Evolutionary conservation across 2,329 filamentous ascomycete species (phyloP).

Genomic region (Meredithiella fracta): DNA sequence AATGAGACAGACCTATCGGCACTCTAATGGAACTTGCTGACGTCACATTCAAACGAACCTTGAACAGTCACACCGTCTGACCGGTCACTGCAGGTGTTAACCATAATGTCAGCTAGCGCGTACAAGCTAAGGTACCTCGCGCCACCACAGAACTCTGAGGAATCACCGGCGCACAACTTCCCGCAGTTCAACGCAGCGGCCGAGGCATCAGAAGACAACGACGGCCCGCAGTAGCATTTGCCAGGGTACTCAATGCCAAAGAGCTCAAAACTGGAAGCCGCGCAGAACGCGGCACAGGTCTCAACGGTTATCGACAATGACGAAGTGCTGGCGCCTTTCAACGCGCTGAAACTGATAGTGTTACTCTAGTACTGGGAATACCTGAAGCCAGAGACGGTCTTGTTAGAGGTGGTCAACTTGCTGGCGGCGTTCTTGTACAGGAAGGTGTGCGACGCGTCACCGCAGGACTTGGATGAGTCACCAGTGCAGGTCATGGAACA

Average conservation of each 20-base stretch:
- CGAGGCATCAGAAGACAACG: conserved; percentile 18
- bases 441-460: conserved; percentile 15
- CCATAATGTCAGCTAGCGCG: conserved; percentile 28
- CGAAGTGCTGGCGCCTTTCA: conserved; percentile 19
- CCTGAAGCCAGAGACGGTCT: conserved; percentile 19
- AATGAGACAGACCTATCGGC: neutral
- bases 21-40: neutral
- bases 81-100: conserved; percentile 5
- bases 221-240: conserved; percentile 25
- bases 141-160: conserved; percentile 22
- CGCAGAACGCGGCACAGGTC: conserved; percentile 22
- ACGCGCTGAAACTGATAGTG: conserved; percentile 22
- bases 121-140: conserved; percentile 29
- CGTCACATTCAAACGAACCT: conserved; percentile 5
- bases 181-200: conserved; percentile 20
- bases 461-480: conserved; percentile 24
- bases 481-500: conserved; percentile 26
- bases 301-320: conserved; percentile 22
- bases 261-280: conserved; percentile 25
- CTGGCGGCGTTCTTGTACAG: conserved; percentile 3
- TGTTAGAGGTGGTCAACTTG: neutral
- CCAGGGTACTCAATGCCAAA: conserved; percentile 26
- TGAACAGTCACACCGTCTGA: neutral
- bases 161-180: conserved; percentile 22
- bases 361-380: conserved; percentile 31